A percentile compares a stretch with the other conserved stretches of the same genome.
phyloP scores from a whole-genome alignment of 2,329 filamentous ascomycete species.

The Aspergillus terreus region DNA sequence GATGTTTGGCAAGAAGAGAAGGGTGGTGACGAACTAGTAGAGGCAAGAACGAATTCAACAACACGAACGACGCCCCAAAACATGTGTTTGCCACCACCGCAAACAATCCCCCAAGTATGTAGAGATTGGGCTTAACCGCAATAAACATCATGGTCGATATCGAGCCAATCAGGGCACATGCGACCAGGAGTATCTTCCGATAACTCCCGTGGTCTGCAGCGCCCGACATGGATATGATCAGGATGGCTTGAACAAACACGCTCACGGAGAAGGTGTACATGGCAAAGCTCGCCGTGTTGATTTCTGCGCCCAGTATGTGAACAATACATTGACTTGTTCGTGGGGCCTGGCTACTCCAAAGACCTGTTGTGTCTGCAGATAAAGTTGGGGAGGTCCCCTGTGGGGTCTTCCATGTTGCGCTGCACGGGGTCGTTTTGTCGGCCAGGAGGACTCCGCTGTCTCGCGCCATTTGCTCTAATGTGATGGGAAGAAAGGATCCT shows the following conservation, averaged over 20 bases:
- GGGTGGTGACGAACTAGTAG: constrained; percentile 85
- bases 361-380: constrained; percentile 5
- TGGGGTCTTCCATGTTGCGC: constrained; percentile 52
- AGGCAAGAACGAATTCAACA: constrained; percentile 92
- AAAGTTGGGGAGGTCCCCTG: constrained; percentile 1
- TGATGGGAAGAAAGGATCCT: constrained; percentile 95
- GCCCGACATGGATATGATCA: constrained; percentile 94
- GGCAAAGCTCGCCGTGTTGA: constrained; percentile 95
- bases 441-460: constrained; percentile 84
- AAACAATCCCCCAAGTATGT: constrained; percentile 75
- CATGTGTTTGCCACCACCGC: constrained; percentile 91
- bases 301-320: constrained; percentile 72
- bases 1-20: constrained; percentile 36
- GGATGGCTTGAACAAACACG: constrained; percentile 79
- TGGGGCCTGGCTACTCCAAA: constrained; percentile 17
- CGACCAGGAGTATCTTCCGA: constrained; percentile 79
- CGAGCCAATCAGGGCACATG: constrained; percentile 80
- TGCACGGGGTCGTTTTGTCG: constrained; percentile 73
- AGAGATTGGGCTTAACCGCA: constrained; percentile 68
- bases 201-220: constrained; percentile 92
- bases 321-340: constrained; percentile 71
- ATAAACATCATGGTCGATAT: constrained; percentile 85
- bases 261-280: constrained; percentile 98
- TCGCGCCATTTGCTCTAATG: constrained; percentile 86
- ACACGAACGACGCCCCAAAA: constrained; percentile 90